Evolutionary conservation across 164 flowering plant genomes (phyloP), one percentile per base, ranked within the genome.

Genomic region (Aristolochia contorta): DNA sequence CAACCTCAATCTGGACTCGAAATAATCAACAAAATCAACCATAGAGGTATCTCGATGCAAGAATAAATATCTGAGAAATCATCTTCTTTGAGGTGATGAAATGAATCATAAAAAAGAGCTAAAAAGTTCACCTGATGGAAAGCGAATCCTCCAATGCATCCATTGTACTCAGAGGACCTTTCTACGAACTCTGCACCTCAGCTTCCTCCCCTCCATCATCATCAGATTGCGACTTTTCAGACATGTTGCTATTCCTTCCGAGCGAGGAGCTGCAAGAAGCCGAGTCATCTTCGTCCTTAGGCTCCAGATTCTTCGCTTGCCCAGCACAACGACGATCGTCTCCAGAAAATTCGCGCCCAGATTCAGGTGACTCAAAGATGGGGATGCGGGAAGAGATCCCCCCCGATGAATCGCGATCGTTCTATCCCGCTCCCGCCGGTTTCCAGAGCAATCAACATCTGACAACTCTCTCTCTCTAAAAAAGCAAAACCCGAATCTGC

Each of bases 151-250:
- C 83, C 67, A 86, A 73, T 21, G 80, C 74, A 71, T 84, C 81
- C 80, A 86, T 77, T 19, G 78, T 68, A 46, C 79, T 87, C 56
- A 86, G 63, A n/a, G 93, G 82, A 1, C 82, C 83, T 57, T 79
- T 89, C 37, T 59, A 80, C 52, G 80, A 69, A 70, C 92, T 88
- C 76, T 84, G 85, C 15, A 78, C 90, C 76, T 88, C 92, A 3
- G 53, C 78, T 16, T 69, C 75, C 1, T 55, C 78, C 1, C 47
- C 78, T 20, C 68, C 75, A 3, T 56, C 78, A n/a, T n/a, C n/a
- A 18, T 69, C 79, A 1, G 64, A 59, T 21, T 23, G 59, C 25
- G 71, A 60, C 48, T 60, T 64, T 3, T 54, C 72, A 1, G 72
- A 72, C 50, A 52, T 53, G 63, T 79, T 87, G 56, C 87, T 82